Base-by-base conservation (phyloP, 2,329 filamentous ascomycete genomes). In the Diplodia mutila region DNA sequence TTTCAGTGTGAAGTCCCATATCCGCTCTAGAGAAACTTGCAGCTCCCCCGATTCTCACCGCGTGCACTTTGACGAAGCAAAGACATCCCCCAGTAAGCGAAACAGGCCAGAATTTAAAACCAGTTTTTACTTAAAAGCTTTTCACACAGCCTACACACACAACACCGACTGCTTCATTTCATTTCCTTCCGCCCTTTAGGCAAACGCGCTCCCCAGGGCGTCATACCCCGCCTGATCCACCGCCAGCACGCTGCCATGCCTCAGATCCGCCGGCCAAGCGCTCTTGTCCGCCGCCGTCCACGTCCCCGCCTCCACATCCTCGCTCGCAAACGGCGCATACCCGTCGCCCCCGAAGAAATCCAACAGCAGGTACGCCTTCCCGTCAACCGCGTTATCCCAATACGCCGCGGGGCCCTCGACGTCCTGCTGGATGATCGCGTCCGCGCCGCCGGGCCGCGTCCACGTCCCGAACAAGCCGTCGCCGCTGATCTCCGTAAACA, bases 401-500 rank as follows among this genome's bases (percentile, higher is more conserved):
- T 74, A 78, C 23, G 71, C 73, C 8, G 75, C 76, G 0, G 76
- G 76, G 0, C 75, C 76, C 64, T 77, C 76, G 6, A 76, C 75
- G 1, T 72, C 70, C 16, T 69, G 70, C 48, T 73, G 68, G 21
- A 86, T 84, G 9, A 79, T 78, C 0, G 82, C 81, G 3, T 67
- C 70, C 9, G 73, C 71, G 2, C 83, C 84, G 1, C 82, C 84
- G 0, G 82, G 81, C 0, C 84, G 77, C 0, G 81, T 83, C 84
- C 85, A 87, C 1, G 77, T 81, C 0, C 85, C 85, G 66, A 86
- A 84, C 0, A 87, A 73, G 0, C 85, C 85, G 0, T 71, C 79
- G 0, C 81, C 80, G 3, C 80, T 82, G 59, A 81, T 79, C 70
- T 87, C 84, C 37, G 81, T 79, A 68, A 84, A 87, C 25, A 87